Evolutionary conservation across 345 rosid genomes (phyloP).

Genomic region (Eutrema japonicum): DNA sequence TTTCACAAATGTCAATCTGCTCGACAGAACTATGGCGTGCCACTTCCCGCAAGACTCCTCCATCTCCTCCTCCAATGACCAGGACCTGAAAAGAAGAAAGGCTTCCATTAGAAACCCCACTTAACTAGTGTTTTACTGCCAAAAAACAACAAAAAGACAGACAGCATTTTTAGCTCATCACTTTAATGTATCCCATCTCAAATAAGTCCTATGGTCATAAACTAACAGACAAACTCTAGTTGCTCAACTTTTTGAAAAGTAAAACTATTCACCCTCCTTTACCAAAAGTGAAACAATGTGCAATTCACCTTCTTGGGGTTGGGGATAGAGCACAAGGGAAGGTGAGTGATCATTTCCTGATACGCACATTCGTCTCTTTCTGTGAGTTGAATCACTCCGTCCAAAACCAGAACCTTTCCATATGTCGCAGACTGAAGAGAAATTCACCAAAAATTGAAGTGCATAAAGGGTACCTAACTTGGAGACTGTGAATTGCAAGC

Average conservation of each 20-base stretch:
- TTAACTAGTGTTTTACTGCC: not conserved
- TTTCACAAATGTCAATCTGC: conserved; percentile 92
- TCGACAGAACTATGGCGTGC: conserved; percentile 84
- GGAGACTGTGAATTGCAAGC: not conserved
- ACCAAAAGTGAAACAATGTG: not conserved
- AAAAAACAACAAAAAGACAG: no score
- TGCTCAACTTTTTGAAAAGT: not conserved
- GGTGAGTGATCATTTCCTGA: conserved; percentile 98
- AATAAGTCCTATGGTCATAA: not conserved
- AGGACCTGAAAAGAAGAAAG: conserved; percentile 54
- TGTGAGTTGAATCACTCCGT: conserved; percentile 94
- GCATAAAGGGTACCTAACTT: not conserved
- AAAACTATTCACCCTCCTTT: not conserved
- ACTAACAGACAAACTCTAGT: not conserved
- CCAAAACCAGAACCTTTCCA: conserved; percentile 93
- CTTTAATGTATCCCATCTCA: not conserved
- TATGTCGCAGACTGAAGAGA: conserved; percentile 78
- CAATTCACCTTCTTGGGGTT: conserved; percentile 62
- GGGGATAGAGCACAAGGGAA: conserved; percentile 87
- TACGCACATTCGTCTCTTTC: conserved; percentile 99
- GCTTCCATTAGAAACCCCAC: not conserved
- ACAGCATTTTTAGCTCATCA: not conserved
- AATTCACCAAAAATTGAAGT: conserved; percentile 5
- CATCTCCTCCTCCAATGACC: conserved; percentile 99
- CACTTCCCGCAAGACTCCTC: conserved; percentile 91